Percentiles rank a stretch among this genome's conserved stretches.
phyloP scores from a whole-genome alignment of 169 alveolate species.

The Plasmodium gallinaceum region DNA sequence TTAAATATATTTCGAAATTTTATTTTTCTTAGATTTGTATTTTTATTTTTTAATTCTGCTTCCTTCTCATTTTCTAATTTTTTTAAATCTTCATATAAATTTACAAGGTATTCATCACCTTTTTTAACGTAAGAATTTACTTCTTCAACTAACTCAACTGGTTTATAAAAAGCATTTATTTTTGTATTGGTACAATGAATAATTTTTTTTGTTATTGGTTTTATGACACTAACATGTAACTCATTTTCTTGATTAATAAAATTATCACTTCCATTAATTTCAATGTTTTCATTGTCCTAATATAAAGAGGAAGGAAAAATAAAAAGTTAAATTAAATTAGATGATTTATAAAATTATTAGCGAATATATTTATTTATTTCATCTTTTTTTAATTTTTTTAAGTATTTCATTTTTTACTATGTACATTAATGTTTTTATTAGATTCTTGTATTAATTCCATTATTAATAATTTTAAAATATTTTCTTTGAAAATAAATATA shows the following conservation, averaged over 20 bases:
- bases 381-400: not conserved
- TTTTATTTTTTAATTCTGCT: not conserved
- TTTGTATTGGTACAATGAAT: conserved; percentile 38
- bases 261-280: conserved; percentile 44
- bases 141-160: conserved; percentile 72
- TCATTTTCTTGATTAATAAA: conserved; percentile 62
- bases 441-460: no score
- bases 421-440: no score
- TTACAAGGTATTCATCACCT: conserved; percentile 62
- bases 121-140: conserved; percentile 63
- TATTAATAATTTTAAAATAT: no score
- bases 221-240: conserved; percentile 64
- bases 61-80: conserved; percentile 15
- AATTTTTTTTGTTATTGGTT: conserved; percentile 48
- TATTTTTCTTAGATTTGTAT: conserved; percentile 5
- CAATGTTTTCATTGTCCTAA: conserved; percentile 1
- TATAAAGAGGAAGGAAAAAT: not conserved
- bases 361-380: not conserved
- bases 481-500: no score
- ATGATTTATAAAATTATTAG: not conserved
- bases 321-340: not conserved
- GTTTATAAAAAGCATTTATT: conserved; percentile 70
- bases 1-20: not conserved
- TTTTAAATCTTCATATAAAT: conserved; percentile 49
- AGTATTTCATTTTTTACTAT: not conserved